These are phyloP conservation scores for Podospora fimiseda DNA, from an alignment of 495 filamentous ascomycete species.

Conservation along the genomic window DNA sequence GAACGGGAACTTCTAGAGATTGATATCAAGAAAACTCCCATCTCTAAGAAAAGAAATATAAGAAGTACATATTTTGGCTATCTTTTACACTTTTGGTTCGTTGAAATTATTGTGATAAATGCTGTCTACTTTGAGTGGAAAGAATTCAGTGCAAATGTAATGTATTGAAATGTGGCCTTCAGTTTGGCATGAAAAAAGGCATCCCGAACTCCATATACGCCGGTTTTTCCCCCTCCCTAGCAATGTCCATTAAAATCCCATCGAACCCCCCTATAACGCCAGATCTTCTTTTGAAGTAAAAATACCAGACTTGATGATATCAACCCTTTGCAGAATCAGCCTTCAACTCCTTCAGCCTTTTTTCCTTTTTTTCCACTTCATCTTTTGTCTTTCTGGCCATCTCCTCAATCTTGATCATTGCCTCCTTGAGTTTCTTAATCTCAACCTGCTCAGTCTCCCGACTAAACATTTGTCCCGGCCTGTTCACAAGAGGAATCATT, in stretches of 20 bases:
- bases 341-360: conserved; percentile 40
- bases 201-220: too few species aligned
- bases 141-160: too few species aligned
- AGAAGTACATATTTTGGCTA: background rate
- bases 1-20: conserved; percentile 8
- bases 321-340: conserved; percentile 19
- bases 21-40: conserved; percentile 7
- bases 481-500: conserved; percentile 60
- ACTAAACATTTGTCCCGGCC: conserved; percentile 65
- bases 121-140: too few species aligned
- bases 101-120: too few species aligned
- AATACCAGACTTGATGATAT: background rate
- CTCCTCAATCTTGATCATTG: conserved; percentile 62
- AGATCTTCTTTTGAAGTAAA: too few species aligned
- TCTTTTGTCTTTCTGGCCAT: conserved; percentile 57
- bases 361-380: conserved; percentile 56
- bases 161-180: too few species aligned
- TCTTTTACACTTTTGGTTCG: background rate
- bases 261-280: too few species aligned
- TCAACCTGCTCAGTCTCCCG: conserved; percentile 66
- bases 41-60: conserved; percentile 5
- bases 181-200: too few species aligned
- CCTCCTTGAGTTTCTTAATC: conserved; percentile 63
- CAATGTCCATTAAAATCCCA: too few species aligned
- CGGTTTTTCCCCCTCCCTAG: too few species aligned